Base-by-base conservation (phyloP, 257 asterid species). In the Jaltomata sinuosa region DNA sequence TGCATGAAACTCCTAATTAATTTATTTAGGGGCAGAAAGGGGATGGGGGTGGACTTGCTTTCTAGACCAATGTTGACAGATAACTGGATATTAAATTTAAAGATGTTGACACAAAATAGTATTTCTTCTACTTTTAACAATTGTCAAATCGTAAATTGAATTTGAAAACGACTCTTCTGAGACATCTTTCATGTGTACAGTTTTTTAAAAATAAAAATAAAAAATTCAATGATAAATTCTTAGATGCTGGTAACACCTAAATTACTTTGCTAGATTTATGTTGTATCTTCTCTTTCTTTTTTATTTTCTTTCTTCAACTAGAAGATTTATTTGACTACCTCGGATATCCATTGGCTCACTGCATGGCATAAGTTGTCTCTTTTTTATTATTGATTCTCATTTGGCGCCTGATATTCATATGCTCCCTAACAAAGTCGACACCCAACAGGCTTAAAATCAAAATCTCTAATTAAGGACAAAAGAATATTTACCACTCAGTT, bases 81-180 rank as follows among this genome's bases (percentile, higher is more conserved):
- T 42, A 21, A 42, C 22, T 74, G 22, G 2, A 45, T 14, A 74
- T 74, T 74, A 42, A 45, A 45, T 45, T 25, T 74, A 74, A 22
- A 74, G 59, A 74, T 22, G 59, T 42, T 72, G 57, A 72, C 80
- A 72, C 52, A 72, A 42, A 72, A 72, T 40, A 72, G 1, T 40
- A 40, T 5, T 71, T 22, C 12, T 72, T n/a, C n/a, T 40, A 69
- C 27, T 68, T 69, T 38, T 11, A 36, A 21, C 34, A 71, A 5
- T 40, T 22, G 42, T 74, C 4, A 22, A 25, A 45, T 22, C 12
- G 53, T 74, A 14, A 42, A 45, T 72, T 8, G 45, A 42, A 42
- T 45, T 74, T 45, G 57, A 22, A 19, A 74, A 22, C 11, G 57
- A 45, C 57, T 74, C 22, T 42, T 22, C 38, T 42, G 8, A 74